Conservation (phyloP, 2,329 filamentous ascomycete genomes). For the Thielaviopsis populi region DNA sequence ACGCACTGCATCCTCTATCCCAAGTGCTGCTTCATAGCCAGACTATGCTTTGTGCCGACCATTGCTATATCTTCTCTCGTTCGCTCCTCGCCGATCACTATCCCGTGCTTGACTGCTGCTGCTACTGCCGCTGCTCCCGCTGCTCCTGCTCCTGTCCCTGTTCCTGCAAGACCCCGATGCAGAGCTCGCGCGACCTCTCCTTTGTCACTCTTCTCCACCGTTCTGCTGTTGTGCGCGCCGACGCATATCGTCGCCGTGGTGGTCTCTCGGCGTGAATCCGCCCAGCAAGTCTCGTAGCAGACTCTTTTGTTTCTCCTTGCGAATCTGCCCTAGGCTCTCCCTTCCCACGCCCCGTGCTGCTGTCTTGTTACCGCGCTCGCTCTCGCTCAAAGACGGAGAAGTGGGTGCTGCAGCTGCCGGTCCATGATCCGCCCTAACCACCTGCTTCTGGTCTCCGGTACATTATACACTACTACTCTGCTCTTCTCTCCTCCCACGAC, state of each 20-base stretch:
- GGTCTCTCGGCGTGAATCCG: conserved; percentile 16
- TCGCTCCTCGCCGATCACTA: conserved; percentile 1
- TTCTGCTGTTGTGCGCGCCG: conserved; percentile 14
- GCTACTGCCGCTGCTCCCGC: no score
- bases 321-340: neutral
- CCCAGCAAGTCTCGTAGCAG: neutral
- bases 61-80: conserved; percentile 1
- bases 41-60: conserved; percentile 16
- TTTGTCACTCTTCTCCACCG: conserved; percentile 4
- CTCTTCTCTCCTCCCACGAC: neutral
- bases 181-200: conserved; percentile 6
- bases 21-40: conserved; percentile 2
- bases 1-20: neutral
- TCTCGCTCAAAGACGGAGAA: neutral
- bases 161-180: conserved; percentile 12
- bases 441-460: neutral
- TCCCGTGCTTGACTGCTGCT: conserved; percentile 8
- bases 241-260: conserved; percentile 17
- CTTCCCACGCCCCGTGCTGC: neutral
- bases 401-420: neutral
- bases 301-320: neutral
- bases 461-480: no score
- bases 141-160: neutral
- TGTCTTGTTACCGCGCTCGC: neutral
- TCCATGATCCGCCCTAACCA: conserved; percentile 13